Conservation (phyloP, 2,329 filamentous ascomycete species). For the Tolypocladium tropicale region DNA sequence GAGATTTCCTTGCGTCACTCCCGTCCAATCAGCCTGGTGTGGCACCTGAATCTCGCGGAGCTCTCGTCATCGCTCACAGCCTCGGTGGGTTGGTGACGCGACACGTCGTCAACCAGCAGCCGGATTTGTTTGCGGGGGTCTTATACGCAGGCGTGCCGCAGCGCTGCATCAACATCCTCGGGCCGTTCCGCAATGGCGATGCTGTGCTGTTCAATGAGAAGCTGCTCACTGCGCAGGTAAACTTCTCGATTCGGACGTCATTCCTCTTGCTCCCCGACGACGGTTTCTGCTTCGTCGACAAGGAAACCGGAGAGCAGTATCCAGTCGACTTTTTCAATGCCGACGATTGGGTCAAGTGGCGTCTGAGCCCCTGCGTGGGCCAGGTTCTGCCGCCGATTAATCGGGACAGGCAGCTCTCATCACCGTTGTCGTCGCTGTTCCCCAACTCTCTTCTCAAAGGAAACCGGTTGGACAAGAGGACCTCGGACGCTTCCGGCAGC, state of each 20-base stretch:
- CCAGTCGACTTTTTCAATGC: constrained; percentile 75
- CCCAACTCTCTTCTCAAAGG: constrained; percentile 29
- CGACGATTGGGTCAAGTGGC: constrained; percentile 68
- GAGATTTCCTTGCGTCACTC: constrained; percentile 60
- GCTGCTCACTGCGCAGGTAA: constrained; percentile 83
- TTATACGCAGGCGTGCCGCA: constrained; percentile 79
- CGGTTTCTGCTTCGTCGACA: constrained; percentile 80
- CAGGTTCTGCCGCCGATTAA: constrained; percentile 51
- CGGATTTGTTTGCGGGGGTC: constrained; percentile 78
- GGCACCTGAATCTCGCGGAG: constrained; percentile 50
- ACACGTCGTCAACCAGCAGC: constrained; percentile 75
- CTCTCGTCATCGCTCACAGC: constrained; percentile 75
- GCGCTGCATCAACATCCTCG: constrained; percentile 82
- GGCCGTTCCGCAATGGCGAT: constrained; percentile 84
- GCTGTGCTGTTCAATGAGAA: constrained; percentile 82
- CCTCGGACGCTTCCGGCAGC: constrained; percentile 6
- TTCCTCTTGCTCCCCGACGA: constrained; percentile 80
- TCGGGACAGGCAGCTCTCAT: constrained; percentile 21
- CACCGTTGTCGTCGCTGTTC: constrained; percentile 38
- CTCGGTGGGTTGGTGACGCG: constrained; percentile 81
- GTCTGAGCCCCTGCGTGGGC: constrained; percentile 67
- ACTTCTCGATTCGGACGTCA: constrained; percentile 81
- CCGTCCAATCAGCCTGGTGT: constrained; percentile 59
- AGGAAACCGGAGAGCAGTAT: constrained; percentile 68
- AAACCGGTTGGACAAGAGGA: constrained; percentile 26